Evolutionary conservation across 1,284 basidiomycete genomes (phyloP).

Genomic region (Athelia psychrophila): DNA sequence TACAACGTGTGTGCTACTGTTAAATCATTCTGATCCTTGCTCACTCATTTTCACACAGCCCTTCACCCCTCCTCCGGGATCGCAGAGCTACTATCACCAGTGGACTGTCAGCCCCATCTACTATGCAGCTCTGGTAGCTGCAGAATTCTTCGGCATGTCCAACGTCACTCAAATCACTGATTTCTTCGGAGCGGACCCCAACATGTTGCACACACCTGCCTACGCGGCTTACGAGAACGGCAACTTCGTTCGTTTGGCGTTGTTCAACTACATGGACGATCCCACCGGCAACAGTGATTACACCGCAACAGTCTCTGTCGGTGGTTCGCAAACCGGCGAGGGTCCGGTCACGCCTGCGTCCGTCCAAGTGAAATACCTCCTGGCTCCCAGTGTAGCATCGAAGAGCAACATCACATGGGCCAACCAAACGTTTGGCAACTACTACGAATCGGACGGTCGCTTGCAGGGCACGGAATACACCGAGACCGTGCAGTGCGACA

Average conservation of each 20-base stretch:
- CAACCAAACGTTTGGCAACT: conserved; percentile 45
- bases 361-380: conserved; percentile 37
- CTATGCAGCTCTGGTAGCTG: conserved; percentile 45
- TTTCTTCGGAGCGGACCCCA: conserved; percentile 21
- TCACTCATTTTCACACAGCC: conserved; percentile 1
- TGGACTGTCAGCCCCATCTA: conserved; percentile 40
- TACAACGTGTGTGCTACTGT: conserved; percentile 34
- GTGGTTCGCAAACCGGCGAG: conserved; percentile 33
- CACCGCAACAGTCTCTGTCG: conserved; percentile 29
- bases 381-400: conserved; percentile 38
- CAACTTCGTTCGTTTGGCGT: conserved; percentile 38
- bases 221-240: conserved; percentile 53
- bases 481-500: conserved; percentile 39
- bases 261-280: conserved; percentile 54
- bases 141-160: conserved; percentile 45
- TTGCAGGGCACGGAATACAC: conserved; percentile 39
- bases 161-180: conserved; percentile 42
- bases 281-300: conserved; percentile 33
- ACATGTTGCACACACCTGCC: conserved; percentile 39
- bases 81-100: conserved; percentile 31
- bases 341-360: conserved; percentile 23
- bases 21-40: neutral
- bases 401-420: conserved; percentile 58
- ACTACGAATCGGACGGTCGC: conserved; percentile 49
- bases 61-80: conserved; percentile 37